Conservation (phyloP, 2,329 filamentous ascomycete genomes). For the Biscogniauxia marginata region DNA sequence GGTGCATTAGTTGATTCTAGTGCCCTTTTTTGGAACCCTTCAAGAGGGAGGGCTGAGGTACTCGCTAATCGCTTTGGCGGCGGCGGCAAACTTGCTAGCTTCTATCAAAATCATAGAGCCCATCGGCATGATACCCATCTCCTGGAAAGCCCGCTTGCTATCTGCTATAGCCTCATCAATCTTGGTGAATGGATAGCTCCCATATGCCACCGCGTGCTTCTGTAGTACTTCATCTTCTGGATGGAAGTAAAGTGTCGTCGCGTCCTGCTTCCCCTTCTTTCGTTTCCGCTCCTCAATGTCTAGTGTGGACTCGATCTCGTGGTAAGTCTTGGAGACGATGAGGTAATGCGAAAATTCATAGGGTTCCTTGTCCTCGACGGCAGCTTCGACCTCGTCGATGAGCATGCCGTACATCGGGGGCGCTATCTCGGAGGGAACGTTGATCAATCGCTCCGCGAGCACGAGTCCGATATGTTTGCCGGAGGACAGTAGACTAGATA, state of each 20-base stretch:
- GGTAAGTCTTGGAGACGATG: slow-evolving; percentile 87
- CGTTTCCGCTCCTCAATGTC: slow-evolving; percentile 65
- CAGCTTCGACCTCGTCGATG: slow-evolving; percentile 83
- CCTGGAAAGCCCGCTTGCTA: slow-evolving; percentile 92
- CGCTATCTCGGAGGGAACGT: slow-evolving; percentile 90
- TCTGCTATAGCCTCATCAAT: slow-evolving; percentile 80
- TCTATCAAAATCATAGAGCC: slow-evolving; percentile 88
- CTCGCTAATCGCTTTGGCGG: slow-evolving; percentile 72
- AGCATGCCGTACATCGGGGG: slow-evolving; percentile 96
- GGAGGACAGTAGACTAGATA: slow-evolving; percentile 58
- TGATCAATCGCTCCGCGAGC: slow-evolving; percentile 90
- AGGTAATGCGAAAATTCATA: slow-evolving; percentile 94
- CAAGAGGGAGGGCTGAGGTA: slow-evolving; percentile 60
- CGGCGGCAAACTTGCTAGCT: slow-evolving; percentile 69
- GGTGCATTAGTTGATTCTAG: slow-evolving; percentile 20
- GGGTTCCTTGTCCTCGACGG: slow-evolving; percentile 85
- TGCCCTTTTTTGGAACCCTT: slow-evolving; percentile 35
- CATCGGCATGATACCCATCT: slow-evolving; percentile 80
- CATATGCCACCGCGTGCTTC: slow-evolving; percentile 67
- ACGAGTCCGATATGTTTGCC: slow-evolving; percentile 74
- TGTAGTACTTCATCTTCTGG: slow-evolving; percentile 91
- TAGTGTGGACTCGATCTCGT: slow-evolving; percentile 79
- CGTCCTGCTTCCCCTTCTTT: slow-evolving; percentile 65
- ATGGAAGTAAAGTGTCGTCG: slow-evolving; percentile 84
- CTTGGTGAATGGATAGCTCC: slow-evolving; percentile 75